Evolutionary conservation across 306 rosid species (phyloP).

Genomic region (Rosa multiflora): DNA sequence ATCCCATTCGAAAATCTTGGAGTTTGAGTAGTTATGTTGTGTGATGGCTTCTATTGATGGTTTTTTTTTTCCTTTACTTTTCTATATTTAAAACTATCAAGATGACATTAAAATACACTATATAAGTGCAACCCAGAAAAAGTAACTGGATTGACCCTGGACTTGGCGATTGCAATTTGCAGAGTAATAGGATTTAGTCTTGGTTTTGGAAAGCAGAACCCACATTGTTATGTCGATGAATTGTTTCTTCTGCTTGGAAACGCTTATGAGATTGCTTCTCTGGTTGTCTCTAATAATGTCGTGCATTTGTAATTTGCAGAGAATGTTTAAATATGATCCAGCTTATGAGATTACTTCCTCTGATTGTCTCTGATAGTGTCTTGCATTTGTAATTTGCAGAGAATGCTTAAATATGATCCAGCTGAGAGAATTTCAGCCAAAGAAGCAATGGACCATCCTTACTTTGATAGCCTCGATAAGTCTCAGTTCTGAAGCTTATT

Average conservation of each 20-base stretch:
- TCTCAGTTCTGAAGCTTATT: constrained; percentile 59
- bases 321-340: no score
- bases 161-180: neutral
- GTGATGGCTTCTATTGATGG: neutral
- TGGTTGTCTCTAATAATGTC: no score
- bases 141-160: neutral
- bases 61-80: neutral
- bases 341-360: neutral
- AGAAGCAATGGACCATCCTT: constrained; percentile 93
- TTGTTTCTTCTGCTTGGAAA: neutral
- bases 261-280: neutral
- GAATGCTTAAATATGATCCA: constrained; percentile 85
- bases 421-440: constrained; percentile 94
- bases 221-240: neutral
- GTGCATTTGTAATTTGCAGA: no score
- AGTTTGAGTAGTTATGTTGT: neutral
- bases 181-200: neutral
- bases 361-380: neutral
- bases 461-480: constrained; percentile 88
- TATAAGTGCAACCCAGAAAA: neutral
- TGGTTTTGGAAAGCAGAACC: neutral
- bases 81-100: neutral
- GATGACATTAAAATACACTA: neutral
- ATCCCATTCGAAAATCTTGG: neutral
- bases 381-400: constrained; percentile 46